These are phyloP conservation scores for Parachlorella kessleri DNA, from an alignment of 139 green algal species.

Conservation along the genomic window DNA sequence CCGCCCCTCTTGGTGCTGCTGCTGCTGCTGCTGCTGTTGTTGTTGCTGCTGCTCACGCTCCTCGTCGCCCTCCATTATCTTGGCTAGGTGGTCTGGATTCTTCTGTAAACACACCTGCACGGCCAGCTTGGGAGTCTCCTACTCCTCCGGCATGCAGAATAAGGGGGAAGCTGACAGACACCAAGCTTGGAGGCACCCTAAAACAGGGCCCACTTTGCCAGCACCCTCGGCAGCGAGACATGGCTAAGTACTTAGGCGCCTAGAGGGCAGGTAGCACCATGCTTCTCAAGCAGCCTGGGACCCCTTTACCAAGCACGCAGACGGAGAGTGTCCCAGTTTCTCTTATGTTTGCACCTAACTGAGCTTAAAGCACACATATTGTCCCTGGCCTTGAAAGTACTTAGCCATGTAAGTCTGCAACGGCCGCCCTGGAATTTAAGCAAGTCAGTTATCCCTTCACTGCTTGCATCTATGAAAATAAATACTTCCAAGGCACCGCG, in stretches of 20 bases:
- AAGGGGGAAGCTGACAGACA: background rate
- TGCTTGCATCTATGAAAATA: too few species aligned
- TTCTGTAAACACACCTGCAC: constrained; percentile 27
- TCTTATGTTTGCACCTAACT: too few species aligned
- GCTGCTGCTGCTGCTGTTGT: background rate
- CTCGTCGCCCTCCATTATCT: constrained; percentile 26
- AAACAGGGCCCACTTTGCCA: background rate
- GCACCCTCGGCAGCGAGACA: background rate
- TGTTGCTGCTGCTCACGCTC: background rate
- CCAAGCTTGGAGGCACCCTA: background rate
- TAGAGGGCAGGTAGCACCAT: background rate
- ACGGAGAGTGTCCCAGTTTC: too few species aligned
- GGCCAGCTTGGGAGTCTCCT: background rate
- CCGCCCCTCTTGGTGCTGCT: background rate
- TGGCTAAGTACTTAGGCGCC: background rate
- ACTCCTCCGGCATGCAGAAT: background rate
- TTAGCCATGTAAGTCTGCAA: too few species aligned
- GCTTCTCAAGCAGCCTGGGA: background rate
- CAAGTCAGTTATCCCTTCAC: too few species aligned
- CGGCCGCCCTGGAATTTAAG: too few species aligned
- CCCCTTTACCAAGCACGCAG: background rate
- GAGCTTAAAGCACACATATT: too few species aligned
- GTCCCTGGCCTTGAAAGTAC: too few species aligned
- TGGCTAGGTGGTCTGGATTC: constrained; percentile 37
- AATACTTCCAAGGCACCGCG: too few species aligned